These are phyloP conservation scores for Tillandsia fasciculata DNA, from an alignment of 176 grass and related monocot genomes.

Conservation along the genomic window DNA sequence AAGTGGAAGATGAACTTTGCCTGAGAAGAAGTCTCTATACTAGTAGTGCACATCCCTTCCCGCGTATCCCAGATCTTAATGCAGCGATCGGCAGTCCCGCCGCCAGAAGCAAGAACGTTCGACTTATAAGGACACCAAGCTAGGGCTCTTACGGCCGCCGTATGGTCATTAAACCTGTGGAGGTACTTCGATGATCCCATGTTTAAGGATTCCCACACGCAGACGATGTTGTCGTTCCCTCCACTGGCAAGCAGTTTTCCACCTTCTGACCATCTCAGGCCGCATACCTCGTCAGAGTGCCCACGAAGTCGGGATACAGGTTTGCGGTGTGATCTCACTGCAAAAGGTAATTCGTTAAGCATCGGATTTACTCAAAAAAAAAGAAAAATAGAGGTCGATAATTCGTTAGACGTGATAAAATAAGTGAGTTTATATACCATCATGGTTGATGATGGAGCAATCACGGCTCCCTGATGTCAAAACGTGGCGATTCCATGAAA, in stretches of 20 bases:
- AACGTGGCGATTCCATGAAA: constrained; percentile 27
- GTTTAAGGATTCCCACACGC: constrained; percentile 21
- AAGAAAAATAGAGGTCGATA: not conserved
- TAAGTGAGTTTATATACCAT: constrained; percentile 15
- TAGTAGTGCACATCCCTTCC: constrained; percentile 21
- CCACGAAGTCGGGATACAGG: not conserved
- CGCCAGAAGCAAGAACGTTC: constrained; percentile 23
- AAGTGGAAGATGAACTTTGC: constrained; percentile 1
- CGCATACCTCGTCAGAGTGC: constrained; percentile 27
- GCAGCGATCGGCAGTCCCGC: constrained; percentile 18
- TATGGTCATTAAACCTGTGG: constrained; percentile 23
- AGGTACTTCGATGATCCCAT: constrained; percentile 16
- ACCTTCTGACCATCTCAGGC: constrained; percentile 30
- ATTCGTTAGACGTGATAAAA: not conserved
- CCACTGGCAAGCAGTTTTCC: constrained; percentile 21
- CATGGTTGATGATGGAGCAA: constrained; percentile 29
- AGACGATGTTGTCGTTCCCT: constrained; percentile 27
- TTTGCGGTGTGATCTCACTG: constrained; percentile 21
- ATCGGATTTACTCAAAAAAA: constrained; percentile 2
- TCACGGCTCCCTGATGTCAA: constrained; percentile 34
- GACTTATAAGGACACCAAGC: constrained; percentile 34
- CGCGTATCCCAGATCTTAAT: constrained; percentile 29
- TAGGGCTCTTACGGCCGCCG: constrained; percentile 24
- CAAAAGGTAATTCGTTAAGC: not conserved
- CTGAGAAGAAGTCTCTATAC: constrained; percentile 24